Conservation (phyloP, 257 asterid species). For the Asclepias syriaca region DNA sequence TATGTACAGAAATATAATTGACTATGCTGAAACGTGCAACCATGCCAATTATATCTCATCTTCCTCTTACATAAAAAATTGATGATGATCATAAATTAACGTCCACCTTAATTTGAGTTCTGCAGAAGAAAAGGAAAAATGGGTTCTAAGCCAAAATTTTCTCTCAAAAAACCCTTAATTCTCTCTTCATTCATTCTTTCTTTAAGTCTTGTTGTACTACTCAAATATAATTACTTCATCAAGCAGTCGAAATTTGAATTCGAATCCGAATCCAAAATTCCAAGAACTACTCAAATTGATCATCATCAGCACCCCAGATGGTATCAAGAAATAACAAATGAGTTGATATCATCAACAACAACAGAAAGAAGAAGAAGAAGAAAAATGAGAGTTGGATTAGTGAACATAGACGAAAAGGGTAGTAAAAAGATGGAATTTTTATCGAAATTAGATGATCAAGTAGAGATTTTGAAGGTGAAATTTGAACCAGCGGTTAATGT, state of each 20-base stretch:
- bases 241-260: conserved; percentile 5
- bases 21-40: conserved; percentile 10
- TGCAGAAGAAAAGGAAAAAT: conserved; percentile 12
- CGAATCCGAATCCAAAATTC: not conserved
- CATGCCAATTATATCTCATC: conserved; percentile 11
- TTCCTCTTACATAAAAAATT: not conserved
- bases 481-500: conserved; percentile 27
- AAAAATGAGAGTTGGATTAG: conserved; percentile 27
- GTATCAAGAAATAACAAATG: conserved; percentile 14
- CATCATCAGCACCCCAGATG: conserved; percentile 18
- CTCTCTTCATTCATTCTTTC: conserved; percentile 34
- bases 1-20: too few relatives aligned
- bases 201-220: conserved; percentile 25
- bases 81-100: too few relatives aligned
- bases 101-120: not conserved
- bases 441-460: not conserved
- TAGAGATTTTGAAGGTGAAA: conserved; percentile 20
- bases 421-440: not conserved
- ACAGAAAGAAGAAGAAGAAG: conserved; percentile 2
- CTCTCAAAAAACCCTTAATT: conserved; percentile 26
- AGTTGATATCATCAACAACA: conserved; percentile 1
- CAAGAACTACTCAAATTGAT: not conserved
- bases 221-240: conserved; percentile 20
- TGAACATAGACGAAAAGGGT: conserved; percentile 14
- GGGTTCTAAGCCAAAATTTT: conserved; percentile 31